Base-by-base conservation (phyloP, 108 stramenopile genomes). In the Skeletonema tropicum region DNA sequence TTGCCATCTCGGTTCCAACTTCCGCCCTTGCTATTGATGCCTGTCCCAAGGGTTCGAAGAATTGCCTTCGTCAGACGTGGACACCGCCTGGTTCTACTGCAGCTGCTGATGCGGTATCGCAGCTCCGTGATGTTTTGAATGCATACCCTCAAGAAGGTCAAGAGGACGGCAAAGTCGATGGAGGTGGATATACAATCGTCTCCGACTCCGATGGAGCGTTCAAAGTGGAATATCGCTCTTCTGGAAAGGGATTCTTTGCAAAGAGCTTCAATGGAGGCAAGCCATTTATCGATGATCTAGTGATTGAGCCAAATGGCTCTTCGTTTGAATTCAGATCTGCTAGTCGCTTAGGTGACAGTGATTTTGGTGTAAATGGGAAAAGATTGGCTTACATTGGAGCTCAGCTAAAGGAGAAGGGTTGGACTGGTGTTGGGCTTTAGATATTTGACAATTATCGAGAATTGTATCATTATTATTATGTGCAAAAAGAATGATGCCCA, bases 191-290 rank as follows among this genome's bases (percentile, higher is more conserved):
- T 79, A 66, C 84, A 42, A 71, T 94, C 52, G 86, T 86, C 3
- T 74, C 83, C 10, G 89, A 91, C 70, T 60, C 60, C 21, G 71
- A 68, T 60, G 89, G 91, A 9, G 67, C 48, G 4, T 86, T 87
- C 19, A 46, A 71, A 29, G 62, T 92, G 46, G 94, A 95, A 61
- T 95, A 84, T 76, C 88, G 86, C 39, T 85, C 84, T 17, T 75
- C 79, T 33, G 92, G 92, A 1, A 89, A 89, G 66, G 92, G 90
- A 5, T 83, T 83, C 67, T 93, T 92, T 62, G 94, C 94, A 25
- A 96, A 90, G 71, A 77, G 85, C 23, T 89, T 96, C 77, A 96
- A 96, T 62, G 92, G 79, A 30, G 92, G 92, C n/a, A 93, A 90
- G 55, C 92, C 94, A 15, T 96, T 93, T 68, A 77, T 91, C 0